A percentile compares a stretch with the other conserved stretches of the same genome.
phyloP scores from a whole-genome alignment of 192 early-diverging fungal species.

The Jimgerdemannia flammicorona region DNA sequence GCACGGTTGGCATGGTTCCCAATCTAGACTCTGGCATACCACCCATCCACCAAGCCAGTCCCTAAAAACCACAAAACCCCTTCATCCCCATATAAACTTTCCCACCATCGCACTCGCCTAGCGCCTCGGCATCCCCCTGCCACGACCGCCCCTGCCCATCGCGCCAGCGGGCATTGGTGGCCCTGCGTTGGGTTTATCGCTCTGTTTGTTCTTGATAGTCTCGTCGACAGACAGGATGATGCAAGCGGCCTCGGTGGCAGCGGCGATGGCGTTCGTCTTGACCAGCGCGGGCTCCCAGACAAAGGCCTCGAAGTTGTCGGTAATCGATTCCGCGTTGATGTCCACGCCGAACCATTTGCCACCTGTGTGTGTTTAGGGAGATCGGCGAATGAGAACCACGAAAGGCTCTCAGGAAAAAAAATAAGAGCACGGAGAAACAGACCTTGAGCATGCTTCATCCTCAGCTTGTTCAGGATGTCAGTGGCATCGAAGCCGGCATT shows the following conservation, averaged over 20 bases:
- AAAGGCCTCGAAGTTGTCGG: conserved; percentile 89
- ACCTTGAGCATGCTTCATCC: conserved; percentile 85
- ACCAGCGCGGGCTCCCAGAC: conserved; percentile 99
- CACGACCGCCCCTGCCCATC: conserved; percentile 52
- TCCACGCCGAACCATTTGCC: conserved; percentile 92
- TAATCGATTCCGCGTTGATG: conserved; percentile 80
- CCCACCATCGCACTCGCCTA: conserved; percentile 19
- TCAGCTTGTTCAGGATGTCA: conserved; percentile 94
- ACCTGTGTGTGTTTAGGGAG: conserved; percentile 31
- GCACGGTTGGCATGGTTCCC: no score
- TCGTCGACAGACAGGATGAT: conserved; percentile 96
- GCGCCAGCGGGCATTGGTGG: conserved; percentile 45
- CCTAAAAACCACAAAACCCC: neutral
- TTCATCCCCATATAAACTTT: neutral
- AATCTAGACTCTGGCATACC: no score
- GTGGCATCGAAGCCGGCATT: conserved; percentile 99
- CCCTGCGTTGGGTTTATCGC: conserved; percentile 68
- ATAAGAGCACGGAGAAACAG: conserved; percentile 3
- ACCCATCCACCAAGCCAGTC: neutral
- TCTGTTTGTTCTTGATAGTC: conserved; percentile 90
- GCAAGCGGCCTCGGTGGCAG: conserved; percentile 94
- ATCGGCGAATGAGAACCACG: neutral
- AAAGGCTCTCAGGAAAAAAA: neutral
- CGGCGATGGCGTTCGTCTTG: conserved; percentile 94
- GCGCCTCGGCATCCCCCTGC: conserved; percentile 63